Base-by-base conservation (phyloP, 305 asterid species). In the Fraxinus sp. region DNA sequence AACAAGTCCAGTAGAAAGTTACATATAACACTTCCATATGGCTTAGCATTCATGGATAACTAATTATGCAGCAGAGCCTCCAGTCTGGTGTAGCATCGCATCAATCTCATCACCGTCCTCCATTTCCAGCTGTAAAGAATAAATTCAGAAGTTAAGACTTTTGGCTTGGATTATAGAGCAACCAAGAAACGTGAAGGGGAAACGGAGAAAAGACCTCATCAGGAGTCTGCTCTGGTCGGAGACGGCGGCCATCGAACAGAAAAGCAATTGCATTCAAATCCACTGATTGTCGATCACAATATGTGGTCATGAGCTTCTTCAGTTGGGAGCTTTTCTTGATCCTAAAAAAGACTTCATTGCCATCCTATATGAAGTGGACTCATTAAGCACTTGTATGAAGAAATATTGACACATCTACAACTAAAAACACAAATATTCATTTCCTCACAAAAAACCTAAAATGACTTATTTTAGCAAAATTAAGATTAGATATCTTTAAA, bases 51-150 rank as follows among this genome's bases (percentile, higher is more conserved):
- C 36, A 28, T 11, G 36, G n/a, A 6, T 28, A 66, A 26, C 20
- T 66, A 10, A 9, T 28, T 83, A 77, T 43, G 4, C 64, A 35
- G 33, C 33, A 35, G 13, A 70, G 24, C 90, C 87, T 43, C 90
- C 88, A 43, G 88, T 87, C 76, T 83, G 90, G 62, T 87, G 90
- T 83, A 87, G 84, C 90, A 87, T 86, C 10, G 89, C 90, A 79
- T 85, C 90, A 20, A 87, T 86, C 20, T 87, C 89, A 77, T 87
- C 90, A 0, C 87, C 89, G 11, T 87, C 89, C 39, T 85, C 87
- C 90, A 87, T 86, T 66, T 82, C 84, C 7, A 84, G 85, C 89
- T 87, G 82, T 16, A 66, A 10, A 39, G 71, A n/a, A 78, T 0
- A 59, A 71, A 8, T 24, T 64, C 16, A 64, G 33, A 24, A 2